Evolutionary conservation across 164 flowering plant genomes (phyloP).

Genomic region (Liriodendron chinense): DNA sequence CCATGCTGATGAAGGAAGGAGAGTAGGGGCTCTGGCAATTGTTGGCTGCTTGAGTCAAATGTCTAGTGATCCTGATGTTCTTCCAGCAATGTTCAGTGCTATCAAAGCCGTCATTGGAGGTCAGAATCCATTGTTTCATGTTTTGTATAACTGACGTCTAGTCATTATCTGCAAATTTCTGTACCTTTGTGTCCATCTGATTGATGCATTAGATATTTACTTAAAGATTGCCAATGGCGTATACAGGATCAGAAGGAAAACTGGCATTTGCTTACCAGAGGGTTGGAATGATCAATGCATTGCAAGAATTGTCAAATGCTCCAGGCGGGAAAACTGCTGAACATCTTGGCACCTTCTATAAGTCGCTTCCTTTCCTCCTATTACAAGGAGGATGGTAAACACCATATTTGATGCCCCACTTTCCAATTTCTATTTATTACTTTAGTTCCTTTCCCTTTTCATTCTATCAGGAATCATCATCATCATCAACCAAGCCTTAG

Average conservation of each 20-base stretch:
- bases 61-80: constrained; percentile 90
- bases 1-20: constrained; percentile 85
- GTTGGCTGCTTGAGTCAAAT: constrained; percentile 67
- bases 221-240: neutral
- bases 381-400: constrained; percentile 89
- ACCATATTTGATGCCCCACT: neutral
- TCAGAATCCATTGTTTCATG: constrained; percentile 18
- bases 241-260: constrained; percentile 95
- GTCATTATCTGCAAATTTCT: neutral
- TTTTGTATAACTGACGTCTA: neutral
- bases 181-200: neutral
- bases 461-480: neutral
- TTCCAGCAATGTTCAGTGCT: constrained; percentile 68
- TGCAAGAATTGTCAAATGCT: constrained; percentile 75
- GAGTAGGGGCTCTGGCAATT: constrained; percentile 62
- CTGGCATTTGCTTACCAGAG: constrained; percentile 89
- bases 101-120: constrained; percentile 87
- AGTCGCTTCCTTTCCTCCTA: constrained; percentile 62
- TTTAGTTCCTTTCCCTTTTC: neutral
- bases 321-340: constrained; percentile 72
- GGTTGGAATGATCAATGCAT: constrained; percentile 79
- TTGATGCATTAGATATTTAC: neutral
- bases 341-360: constrained; percentile 44
- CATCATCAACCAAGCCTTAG: too few relatives aligned
- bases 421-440: neutral